Base-by-base conservation (phyloP, 306 rosid species). In the Lathyrus oleraceus region DNA sequence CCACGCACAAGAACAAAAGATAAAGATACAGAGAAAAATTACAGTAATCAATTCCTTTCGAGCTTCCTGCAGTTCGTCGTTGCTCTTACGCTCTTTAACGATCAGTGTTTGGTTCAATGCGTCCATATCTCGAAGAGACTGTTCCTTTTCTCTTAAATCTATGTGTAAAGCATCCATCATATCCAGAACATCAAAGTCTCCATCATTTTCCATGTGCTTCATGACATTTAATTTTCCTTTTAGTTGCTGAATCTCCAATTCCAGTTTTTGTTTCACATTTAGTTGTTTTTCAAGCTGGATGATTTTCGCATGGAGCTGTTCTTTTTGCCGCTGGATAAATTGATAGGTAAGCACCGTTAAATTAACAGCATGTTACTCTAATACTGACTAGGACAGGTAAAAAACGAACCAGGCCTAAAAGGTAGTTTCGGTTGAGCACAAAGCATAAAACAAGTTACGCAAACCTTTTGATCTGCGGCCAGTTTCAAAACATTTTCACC, bases 381-480 rank as follows among this genome's bases (percentile, higher is more conserved):
- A 72, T 67, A 73, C 74, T 67, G 69, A 72, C 10, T 53, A 20
- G 30, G 60, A 53, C 7, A 8, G 14, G 19, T 51, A 9, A 10
- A 17, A 51, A 48, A 48, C 19, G 20, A 47, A n/a, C 52, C 52
- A 45, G 8, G 2, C 52, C 27, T 6, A 49, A 17, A 49, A 17
- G 27, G 27, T 49, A 17, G 56, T 16, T 16, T 49, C 10, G 11
- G 25, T 49, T 49, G 3, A 6, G 53, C 15, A 17, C 11, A 69
- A 65, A 9, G 52, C 79, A 63, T 11, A 54, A 67, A 70, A 64
- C n/a, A 54, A 32, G 67, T 65, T 82, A 78, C 75, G 70, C 85
- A 73, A 68, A 95, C 99, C 99, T 91, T 87, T 67, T 95, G 99
- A 76, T 91, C 99, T 60, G 89, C 95, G 1, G 96, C 97, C 73